Conservation (phyloP, 1,139 yeast genomes). For the Yamadazyma sp. region DNA sequence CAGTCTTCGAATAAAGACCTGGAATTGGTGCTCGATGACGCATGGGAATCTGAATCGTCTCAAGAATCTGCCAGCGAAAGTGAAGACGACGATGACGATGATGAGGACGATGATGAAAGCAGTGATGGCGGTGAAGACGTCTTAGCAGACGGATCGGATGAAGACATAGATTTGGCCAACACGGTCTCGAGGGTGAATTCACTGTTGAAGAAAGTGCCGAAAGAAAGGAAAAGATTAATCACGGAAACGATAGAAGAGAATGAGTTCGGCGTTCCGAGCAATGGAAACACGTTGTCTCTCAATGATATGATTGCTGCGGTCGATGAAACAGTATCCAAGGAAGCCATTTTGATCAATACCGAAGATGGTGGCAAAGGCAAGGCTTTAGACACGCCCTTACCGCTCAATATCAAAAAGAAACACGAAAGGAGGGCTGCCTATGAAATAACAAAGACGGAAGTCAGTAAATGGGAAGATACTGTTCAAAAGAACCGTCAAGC, state of each 20-base stretch:
- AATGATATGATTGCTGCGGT: constrained; percentile 75
- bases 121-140: constrained; percentile 23
- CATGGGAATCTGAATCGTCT: constrained; percentile 36
- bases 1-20: constrained; percentile 14
- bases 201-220: constrained; percentile 32
- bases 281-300: constrained; percentile 59
- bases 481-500: constrained; percentile 80
- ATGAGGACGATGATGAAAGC: constrained; percentile 16
- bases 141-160: constrained; percentile 26
- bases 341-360: constrained; percentile 53
- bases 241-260: constrained; percentile 64
- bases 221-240: constrained; percentile 40
- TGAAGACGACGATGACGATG: constrained; percentile 19
- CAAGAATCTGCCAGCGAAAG: constrained; percentile 11
- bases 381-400: constrained; percentile 77
- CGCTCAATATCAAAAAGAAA: constrained; percentile 80
- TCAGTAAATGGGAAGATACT: constrained; percentile 83
- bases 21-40: constrained; percentile 45
- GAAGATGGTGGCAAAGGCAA: constrained; percentile 29
- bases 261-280: constrained; percentile 67
- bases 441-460: constrained; percentile 82
- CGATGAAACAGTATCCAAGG: constrained; percentile 44
- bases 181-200: constrained; percentile 34
- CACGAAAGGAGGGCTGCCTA: constrained; percentile 90
- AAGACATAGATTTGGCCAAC: constrained; percentile 33